Conservation (phyloP, 2,329 filamentous ascomycete genomes). For the Fusarium sarcochroum region DNA sequence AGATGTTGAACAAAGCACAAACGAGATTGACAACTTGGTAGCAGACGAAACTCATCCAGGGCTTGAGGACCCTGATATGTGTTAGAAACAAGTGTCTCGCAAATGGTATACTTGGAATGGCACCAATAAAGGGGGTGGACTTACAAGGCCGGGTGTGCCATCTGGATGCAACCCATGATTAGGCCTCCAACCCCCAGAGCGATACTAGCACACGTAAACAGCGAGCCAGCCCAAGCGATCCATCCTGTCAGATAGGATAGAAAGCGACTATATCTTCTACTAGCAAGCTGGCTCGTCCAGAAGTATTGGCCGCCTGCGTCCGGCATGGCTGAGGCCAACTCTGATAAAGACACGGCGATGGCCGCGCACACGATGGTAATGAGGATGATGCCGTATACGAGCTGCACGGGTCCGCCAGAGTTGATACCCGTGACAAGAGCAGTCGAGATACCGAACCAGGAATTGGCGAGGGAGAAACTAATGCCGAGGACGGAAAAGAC, state of each 20-base stretch:
- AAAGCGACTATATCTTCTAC: no score
- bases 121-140: no score
- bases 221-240: background rate
- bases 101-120: no score
- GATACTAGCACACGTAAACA: background rate
- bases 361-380: background rate
- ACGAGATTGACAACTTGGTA: no score
- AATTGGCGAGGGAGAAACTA: background rate
- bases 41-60: no score
- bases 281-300: background rate
- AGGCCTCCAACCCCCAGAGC: background rate
- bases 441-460: background rate
- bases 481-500: background rate
- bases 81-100: no score
- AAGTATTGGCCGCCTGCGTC: slow-evolving; percentile 1
- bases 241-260: background rate
- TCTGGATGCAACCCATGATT: no score
- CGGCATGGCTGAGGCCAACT: background rate
- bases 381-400: background rate
- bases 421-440: background rate
- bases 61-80: no score
- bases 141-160: no score
- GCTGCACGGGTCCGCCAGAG: background rate
- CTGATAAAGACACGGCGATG: background rate
- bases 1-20: no score